Conservation (phyloP, 169 alveolate genomes). For the Besnoitia besnoiti region DNA sequence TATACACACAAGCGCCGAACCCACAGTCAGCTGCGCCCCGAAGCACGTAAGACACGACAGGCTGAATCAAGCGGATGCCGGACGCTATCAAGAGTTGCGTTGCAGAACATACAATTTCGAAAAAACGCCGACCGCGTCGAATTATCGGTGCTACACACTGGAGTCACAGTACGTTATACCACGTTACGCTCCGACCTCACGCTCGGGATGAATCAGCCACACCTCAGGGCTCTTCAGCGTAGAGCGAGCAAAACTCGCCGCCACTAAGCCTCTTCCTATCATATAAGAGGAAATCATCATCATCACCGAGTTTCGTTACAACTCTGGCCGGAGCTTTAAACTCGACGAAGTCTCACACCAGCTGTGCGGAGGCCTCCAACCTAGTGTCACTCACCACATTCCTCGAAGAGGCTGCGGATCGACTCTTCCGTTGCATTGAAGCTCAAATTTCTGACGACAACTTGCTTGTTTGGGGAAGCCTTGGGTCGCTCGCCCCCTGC, state of each 20-base stretch:
- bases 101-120: too few species aligned
- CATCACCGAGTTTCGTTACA: too few species aligned
- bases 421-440: conserved; percentile 79
- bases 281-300: background rate
- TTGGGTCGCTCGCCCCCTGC: conserved; percentile 20
- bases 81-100: too few species aligned
- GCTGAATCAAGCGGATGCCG: too few species aligned
- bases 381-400: conserved; percentile 75
- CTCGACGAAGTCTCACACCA: background rate
- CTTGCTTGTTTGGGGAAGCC: conserved; percentile 57
- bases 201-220: background rate
- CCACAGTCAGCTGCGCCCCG: too few species aligned
- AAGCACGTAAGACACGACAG: too few species aligned
- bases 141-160: too few species aligned
- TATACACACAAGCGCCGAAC: background rate
- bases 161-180: too few species aligned
- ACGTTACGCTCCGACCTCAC: too few species aligned
- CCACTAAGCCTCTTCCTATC: background rate
- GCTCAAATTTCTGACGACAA: conserved; percentile 79
- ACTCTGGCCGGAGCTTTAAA: too few species aligned
- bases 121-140: too few species aligned
- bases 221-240: too few species aligned
- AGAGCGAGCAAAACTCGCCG: background rate
- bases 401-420: conserved; percentile 79
- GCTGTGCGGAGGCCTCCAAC: background rate